phyloP scores from a whole-genome alignment of 2,329 filamentous ascomycete species.

The Botrytis galanthina region DNA sequence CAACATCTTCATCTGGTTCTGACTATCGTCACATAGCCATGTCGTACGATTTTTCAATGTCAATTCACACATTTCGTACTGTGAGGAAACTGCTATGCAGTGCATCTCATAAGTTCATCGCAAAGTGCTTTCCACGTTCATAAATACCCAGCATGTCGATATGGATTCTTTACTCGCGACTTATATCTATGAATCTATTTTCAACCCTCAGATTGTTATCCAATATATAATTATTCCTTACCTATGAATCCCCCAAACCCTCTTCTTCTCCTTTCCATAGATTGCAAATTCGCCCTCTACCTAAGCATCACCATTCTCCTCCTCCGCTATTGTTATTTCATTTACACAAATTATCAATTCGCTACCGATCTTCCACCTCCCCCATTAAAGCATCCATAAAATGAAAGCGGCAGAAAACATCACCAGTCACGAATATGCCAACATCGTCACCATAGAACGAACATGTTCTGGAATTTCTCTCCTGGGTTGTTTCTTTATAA shows the following conservation, averaged over 20 bases:
- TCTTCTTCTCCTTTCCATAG: background rate
- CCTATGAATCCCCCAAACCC: background rate
- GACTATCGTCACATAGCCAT: background rate
- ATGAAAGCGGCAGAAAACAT: constrained; percentile 2
- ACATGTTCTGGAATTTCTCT: constrained; percentile 51
- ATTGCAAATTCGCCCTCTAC: background rate
- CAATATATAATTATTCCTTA: background rate
- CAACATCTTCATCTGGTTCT: background rate
- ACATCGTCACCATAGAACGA: constrained; percentile 7
- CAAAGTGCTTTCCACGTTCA: background rate
- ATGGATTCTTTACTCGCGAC: background rate
- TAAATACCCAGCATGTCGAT: too few species aligned
- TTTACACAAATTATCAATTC: background rate
- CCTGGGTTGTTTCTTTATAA: constrained; percentile 51
- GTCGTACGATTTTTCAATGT: background rate
- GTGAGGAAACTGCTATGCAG: background rate
- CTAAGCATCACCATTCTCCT: background rate
- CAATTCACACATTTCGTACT: background rate
- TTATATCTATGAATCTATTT: background rate
- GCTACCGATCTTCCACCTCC: too few species aligned
- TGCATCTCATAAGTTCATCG: background rate
- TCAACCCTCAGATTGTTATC: background rate
- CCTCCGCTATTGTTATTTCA: background rate
- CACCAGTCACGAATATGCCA: background rate
- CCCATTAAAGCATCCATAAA: background rate